Conservation (phyloP, 192 early-diverging fungal genomes). For the Podila minutissima region DNA sequence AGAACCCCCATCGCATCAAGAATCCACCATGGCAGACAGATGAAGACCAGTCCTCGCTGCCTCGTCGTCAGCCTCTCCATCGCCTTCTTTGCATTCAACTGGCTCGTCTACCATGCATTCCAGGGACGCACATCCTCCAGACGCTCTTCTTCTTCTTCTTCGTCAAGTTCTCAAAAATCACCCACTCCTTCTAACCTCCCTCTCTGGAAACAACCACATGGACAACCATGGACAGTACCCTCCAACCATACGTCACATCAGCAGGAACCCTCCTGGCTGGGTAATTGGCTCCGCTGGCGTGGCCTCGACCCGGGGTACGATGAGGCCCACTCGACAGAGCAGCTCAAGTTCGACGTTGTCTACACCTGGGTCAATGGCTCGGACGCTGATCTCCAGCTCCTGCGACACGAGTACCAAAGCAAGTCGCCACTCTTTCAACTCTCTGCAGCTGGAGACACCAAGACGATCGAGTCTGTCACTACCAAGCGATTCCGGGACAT, state of each 20-base stretch:
- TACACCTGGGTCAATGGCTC: conserved; percentile 61
- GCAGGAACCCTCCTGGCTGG: conserved; percentile 12
- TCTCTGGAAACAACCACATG: neutral
- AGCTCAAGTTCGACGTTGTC: conserved; percentile 32
- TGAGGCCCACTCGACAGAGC: neutral
- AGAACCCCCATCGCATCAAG: conserved; percentile 10
- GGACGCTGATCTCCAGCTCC: conserved; percentile 18
- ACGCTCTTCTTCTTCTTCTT: neutral
- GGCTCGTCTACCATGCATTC: conserved; percentile 21
- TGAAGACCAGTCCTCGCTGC: conserved; percentile 15
- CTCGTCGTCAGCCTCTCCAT: conserved; percentile 31
- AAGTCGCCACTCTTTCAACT: conserved; percentile 16
- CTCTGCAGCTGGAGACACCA: neutral
- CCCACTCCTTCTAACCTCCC: neutral
- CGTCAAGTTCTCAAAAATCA: neutral
- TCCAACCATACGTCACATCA: neutral
- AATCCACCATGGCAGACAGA: conserved; percentile 6
- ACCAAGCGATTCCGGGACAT: conserved; percentile 46
- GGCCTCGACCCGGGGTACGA: conserved; percentile 15
- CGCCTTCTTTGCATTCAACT: conserved; percentile 44
- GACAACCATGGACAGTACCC: neutral
- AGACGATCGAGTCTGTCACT: conserved; percentile 10
- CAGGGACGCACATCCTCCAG: neutral
- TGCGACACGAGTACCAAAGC: conserved; percentile 5
- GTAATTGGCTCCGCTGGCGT: conserved; percentile 43